Conservation (phyloP, 2,329 filamentous ascomycete species). For the Arthrinium phaeospermum region DNA sequence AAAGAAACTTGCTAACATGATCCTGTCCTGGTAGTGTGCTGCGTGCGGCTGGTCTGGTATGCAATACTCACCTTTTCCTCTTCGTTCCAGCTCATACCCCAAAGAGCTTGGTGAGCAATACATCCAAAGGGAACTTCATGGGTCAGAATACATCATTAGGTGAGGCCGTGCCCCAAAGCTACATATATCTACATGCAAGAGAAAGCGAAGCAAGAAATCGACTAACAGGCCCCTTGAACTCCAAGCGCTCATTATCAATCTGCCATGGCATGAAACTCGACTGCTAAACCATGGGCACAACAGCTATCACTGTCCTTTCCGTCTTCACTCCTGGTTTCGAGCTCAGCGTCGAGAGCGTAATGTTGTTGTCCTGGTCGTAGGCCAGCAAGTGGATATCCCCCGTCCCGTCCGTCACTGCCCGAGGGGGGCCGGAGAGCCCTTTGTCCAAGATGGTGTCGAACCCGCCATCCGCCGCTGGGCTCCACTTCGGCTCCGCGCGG, state of each 20-base stretch:
- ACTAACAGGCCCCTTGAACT: not conserved
- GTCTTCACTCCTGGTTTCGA: not conserved
- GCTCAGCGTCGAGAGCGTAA: constrained; percentile 8
- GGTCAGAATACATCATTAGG: not conserved
- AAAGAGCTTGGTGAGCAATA: not conserved
- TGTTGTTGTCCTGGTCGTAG: constrained; percentile 4
- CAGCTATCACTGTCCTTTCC: not conserved
- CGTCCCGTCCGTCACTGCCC: constrained; percentile 16
- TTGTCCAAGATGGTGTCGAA: constrained; percentile 5
- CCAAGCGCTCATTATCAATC: not conserved
- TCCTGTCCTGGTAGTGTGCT: not conserved
- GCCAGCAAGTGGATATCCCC: constrained; percentile 20
- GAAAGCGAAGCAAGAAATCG: not conserved
- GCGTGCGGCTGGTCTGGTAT: not conserved
- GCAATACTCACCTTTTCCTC: not conserved
- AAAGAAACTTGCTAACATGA: not conserved
- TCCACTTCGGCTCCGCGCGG: not conserved
- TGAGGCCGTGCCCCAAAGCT: not conserved
- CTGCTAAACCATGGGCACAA: not conserved
- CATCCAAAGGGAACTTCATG: not conserved
- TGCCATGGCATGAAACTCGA: not conserved
- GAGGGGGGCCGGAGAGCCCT: constrained; percentile 8
- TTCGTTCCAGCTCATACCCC: not conserved
- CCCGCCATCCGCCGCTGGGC: not conserved
- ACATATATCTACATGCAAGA: not conserved